Percentiles rank a stretch among this genome's conserved stretches.
Evolutionary conservation across 2,329 filamentous ascomycete species (phyloP).

Genomic region (Pleurostoma richardsiae): DNA sequence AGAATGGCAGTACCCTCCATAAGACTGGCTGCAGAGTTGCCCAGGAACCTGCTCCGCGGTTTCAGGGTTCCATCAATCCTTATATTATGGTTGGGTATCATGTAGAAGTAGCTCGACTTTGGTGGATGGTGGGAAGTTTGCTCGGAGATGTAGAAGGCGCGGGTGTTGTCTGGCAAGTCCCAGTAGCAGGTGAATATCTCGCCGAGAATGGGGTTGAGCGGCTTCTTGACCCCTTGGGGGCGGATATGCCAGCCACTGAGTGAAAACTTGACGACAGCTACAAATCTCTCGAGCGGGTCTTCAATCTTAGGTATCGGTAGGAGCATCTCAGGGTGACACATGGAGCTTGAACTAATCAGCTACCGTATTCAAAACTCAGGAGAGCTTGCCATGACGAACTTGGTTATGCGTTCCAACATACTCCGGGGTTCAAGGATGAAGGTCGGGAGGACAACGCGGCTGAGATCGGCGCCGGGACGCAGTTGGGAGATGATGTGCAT

Average conservation of each 20-base stretch:
- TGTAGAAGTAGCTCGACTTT: conserved; percentile 99
- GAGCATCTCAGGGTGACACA: conserved; percentile 96
- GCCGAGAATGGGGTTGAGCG: conserved; percentile 91
- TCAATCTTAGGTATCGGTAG: conserved; percentile 83
- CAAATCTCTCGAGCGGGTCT: conserved; percentile 83
- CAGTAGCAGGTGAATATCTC: conserved; percentile 95
- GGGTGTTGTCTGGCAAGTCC: conserved; percentile 80
- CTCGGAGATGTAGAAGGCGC: conserved; percentile 93
- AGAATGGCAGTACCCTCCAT: conserved; percentile 96
- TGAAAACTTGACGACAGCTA: conserved; percentile 97
- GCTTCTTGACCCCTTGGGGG: conserved; percentile 96
- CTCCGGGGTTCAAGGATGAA: conserved; percentile 97
- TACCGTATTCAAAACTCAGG: conserved; percentile 4
- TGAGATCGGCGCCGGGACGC: conserved; percentile 89
- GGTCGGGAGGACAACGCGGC: conserved; percentile 88
- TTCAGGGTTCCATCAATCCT: conserved; percentile 94
- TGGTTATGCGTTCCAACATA: conserved; percentile 98
- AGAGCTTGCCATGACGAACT: conserved; percentile 51
- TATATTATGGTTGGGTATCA: conserved; percentile 89
- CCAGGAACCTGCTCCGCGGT: conserved; percentile 88
- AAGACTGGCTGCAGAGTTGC: conserved; percentile 94
- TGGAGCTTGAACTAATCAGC: conserved; percentile 63
- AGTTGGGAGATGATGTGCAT: conserved; percentile 97
- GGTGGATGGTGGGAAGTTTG: conserved; percentile 98
- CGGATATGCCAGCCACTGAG: conserved; percentile 98